Evolutionary conservation across 148 eudicot genomes (phyloP), one percentile per base, ranked within the genome.

Genomic region (Mesembryanthemum crystallinum): DNA sequence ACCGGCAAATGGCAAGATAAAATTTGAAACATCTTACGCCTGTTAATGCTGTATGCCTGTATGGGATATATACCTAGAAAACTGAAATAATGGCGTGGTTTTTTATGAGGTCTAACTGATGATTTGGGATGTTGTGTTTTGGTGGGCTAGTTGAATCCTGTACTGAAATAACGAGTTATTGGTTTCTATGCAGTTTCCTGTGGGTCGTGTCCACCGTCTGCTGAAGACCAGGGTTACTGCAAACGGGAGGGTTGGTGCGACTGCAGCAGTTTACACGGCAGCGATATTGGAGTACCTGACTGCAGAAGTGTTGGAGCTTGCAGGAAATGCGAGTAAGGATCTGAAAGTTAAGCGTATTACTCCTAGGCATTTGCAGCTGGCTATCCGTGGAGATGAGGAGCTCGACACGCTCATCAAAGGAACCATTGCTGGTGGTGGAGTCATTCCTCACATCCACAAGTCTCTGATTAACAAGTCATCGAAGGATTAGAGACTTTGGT

Each of bases 401-500:
- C 91, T 88, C 1, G 91, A 86, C 81, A 88, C 91, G 8, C 85
- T 88, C 18, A 88, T 88, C 62, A 88, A 88, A 54, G 91, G 91
- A 76, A 88, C 91, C 72, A 88, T 88, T 65, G 91, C 91, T 54
- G 91, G 91, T 62, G 91, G 89, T 27, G 91, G 91, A 17, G 89
- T 88, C 35, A 88, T 88, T 47, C 91, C 91, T 17, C 91, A 88
- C 77, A 86, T 86, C 64, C 91, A 88, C 87, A 88, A 88, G 82
- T 88, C 91, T 39, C 87, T 88, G 17, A 88, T 88, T 67, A 88
- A 88, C 88, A 88, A 88, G 79, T 86, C 91, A 7, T 82, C 91
- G 14, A 88, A 86, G 81, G 89, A 88, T 27, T 88, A 87, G 39
- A 87, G 80, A 15, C 13, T 27, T 14, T 8, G 27, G 13, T n/a